Conservation (phyloP, 1,284 basidiomycete genomes). For the Ceratobasidium sp. region DNA sequence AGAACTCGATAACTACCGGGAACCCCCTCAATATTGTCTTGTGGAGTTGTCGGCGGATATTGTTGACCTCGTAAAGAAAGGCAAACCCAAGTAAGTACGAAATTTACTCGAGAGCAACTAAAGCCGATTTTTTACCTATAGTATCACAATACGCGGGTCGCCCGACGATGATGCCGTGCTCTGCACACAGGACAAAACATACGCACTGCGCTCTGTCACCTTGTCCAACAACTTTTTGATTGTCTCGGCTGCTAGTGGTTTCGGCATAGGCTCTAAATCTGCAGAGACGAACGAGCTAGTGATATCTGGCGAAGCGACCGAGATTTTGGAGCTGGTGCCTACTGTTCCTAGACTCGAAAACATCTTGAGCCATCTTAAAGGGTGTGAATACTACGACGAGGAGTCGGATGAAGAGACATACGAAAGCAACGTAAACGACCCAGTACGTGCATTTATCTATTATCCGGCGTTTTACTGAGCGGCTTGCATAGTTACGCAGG, state of each 20-base stretch:
- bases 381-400: conserved; percentile 72
- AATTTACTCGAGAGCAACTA: background rate
- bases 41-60: conserved; percentile 65
- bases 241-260: conserved; percentile 59
- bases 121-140: conserved; percentile 54
- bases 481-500: conserved; percentile 53
- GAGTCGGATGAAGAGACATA: conserved; percentile 63
- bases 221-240: conserved; percentile 88
- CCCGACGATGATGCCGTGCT: conserved; percentile 87
- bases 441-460: conserved; percentile 27
- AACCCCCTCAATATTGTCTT: conserved; percentile 65
- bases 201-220: conserved; percentile 81
- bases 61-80: conserved; percentile 46
- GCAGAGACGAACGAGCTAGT: conserved; percentile 60
- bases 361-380: conserved; percentile 67
- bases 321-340: conserved; percentile 82
- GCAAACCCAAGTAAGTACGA: conserved; percentile 33
- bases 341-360: conserved; percentile 77
- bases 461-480: background rate
- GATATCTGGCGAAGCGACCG: conserved; percentile 78
- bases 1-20: conserved; percentile 11
- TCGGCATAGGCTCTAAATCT: conserved; percentile 54
- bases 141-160: conserved; percentile 84
- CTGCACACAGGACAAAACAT: conserved; percentile 85
- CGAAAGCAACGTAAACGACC: conserved; percentile 54